Percentiles rank a stretch among this genome's conserved stretches.
These are phyloP conservation scores for Calonectria naviculata DNA, from an alignment of 2,329 filamentous ascomycete genomes.

Conservation along the genomic window DNA sequence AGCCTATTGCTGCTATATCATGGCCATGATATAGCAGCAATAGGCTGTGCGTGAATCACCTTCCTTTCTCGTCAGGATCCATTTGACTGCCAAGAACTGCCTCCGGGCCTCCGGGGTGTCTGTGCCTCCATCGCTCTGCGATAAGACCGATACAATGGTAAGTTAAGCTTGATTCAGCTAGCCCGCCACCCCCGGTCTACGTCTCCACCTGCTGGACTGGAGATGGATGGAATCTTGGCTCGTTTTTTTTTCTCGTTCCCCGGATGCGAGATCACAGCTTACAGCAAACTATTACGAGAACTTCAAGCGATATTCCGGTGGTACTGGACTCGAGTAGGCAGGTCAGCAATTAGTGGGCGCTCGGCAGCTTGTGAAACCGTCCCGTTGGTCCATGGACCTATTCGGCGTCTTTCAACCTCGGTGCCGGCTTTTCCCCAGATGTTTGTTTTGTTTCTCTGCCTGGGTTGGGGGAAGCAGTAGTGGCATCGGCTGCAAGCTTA, in stretches of 20 bases:
- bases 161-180: background rate
- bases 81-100: conserved; percentile 4
- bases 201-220: conserved; percentile 9
- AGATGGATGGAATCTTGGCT: conserved; percentile 2
- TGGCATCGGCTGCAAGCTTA: background rate
- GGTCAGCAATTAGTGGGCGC: background rate
- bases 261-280: background rate
- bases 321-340: conserved; percentile 1
- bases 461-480: background rate
- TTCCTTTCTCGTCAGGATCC: conserved; percentile 7
- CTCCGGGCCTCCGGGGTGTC: conserved; percentile 1
- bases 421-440: background rate
- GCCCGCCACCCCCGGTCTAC: background rate
- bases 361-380: background rate
- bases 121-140: background rate
- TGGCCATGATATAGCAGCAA: conserved; percentile 3
- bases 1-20: no score
- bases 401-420: background rate
- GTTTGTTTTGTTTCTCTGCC: background rate
- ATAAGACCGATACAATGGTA: conserved; percentile 3
- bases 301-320: background rate
- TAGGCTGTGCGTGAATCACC: background rate
- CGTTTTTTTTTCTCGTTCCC: background rate
- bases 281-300: background rate
- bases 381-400: no score